These are phyloP conservation scores for Henningerozyma blattae DNA, from an alignment of 805 yeast species.

Conservation along the genomic window DNA sequence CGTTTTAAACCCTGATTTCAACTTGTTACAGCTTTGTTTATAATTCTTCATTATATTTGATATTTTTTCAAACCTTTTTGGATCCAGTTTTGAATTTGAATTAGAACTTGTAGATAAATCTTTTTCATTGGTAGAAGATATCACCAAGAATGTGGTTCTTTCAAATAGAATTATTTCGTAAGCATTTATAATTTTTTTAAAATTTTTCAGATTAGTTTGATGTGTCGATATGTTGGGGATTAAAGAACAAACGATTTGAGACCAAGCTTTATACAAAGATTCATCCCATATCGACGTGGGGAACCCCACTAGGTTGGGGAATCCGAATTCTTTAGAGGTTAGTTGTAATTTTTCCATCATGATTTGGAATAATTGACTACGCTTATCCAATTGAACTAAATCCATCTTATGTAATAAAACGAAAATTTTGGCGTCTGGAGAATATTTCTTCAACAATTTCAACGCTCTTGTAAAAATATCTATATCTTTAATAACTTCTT, in stretches of 20 bases:
- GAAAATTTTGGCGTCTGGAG: conserved; percentile 87
- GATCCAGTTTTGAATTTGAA: conserved; percentile 46
- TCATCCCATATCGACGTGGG: conserved; percentile 98
- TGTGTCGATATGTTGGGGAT: conserved; percentile 83
- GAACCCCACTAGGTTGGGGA: conserved; percentile 61
- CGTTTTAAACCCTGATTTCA: conserved; percentile 74
- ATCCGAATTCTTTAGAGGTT: conserved; percentile 58
- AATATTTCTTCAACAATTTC: conserved; percentile 66
- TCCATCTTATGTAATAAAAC: conserved; percentile 94
- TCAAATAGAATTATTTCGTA: conserved; percentile 88
- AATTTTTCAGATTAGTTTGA: conserved; percentile 60
- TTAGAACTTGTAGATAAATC: conserved; percentile 9
- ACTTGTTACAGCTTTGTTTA: conserved; percentile 81
- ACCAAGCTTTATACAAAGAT: conserved; percentile 92
- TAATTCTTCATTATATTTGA: conserved; percentile 89
- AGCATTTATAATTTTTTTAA: conserved; percentile 67
- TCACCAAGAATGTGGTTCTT: conserved; percentile 72
- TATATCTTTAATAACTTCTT: conserved; percentile 83
- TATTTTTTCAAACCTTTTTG: conserved; percentile 87
- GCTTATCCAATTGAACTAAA: conserved; percentile 72
- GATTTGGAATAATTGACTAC: conserved; percentile 70
- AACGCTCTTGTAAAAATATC: conserved; percentile 81
- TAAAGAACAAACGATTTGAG: conserved; percentile 84
- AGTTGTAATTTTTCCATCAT: conserved; percentile 76
- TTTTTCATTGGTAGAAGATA: conserved; percentile 31